Base-by-base conservation (phyloP, 257 asterid genomes). In the Scutellaria galericulata region DNA sequence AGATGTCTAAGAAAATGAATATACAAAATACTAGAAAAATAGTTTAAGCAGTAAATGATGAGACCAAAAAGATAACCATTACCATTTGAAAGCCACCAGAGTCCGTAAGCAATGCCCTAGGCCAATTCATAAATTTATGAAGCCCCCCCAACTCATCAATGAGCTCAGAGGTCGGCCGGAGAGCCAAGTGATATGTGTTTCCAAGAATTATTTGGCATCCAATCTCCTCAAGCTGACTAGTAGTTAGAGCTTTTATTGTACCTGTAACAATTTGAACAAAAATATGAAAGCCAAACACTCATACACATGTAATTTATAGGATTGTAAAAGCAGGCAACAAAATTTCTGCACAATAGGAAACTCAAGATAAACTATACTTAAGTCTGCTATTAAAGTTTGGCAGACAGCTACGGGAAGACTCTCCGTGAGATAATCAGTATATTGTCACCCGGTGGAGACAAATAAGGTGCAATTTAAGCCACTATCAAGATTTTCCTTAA, bases 81-180 rank as follows among this genome's bases (percentile, higher is more conserved):
- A 94, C 99, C 99, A 95, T 95, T 87, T 95, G 99, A 84, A 95
- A 95, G 70, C 99, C 99, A 72, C 98, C 99, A 22, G 99, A 95
- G 80, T 94, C 99, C 0, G 99, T 95, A 52, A 95, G 98, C 82
- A 91, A 65, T 20, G 96, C 98, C 88, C 99, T 87, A 9, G 94
- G 91, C 99, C 98, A 91, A 77, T 88, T 95, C 98, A 95, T 95
- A 84, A 95, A 95, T 58, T 86, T 87, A 83, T 95, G 98, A 15
- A 92, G 96, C 20, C 98, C 98, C n/a, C 99, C 98, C 68, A 95
- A 71, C 78, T 92, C 98, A 82, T 88, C 94, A 54, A 95, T 92
- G 67, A 95, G 97, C 83, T 95, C 98, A 44, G 97, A 95, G 58
- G 99, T 89, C 53, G 98, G 99, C 59, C 99, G 96, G 60, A 95